These are phyloP conservation scores for Trichomonas gallinae DNA, from an alignment of 208 protist genomes.

Conservation along the genomic window DNA sequence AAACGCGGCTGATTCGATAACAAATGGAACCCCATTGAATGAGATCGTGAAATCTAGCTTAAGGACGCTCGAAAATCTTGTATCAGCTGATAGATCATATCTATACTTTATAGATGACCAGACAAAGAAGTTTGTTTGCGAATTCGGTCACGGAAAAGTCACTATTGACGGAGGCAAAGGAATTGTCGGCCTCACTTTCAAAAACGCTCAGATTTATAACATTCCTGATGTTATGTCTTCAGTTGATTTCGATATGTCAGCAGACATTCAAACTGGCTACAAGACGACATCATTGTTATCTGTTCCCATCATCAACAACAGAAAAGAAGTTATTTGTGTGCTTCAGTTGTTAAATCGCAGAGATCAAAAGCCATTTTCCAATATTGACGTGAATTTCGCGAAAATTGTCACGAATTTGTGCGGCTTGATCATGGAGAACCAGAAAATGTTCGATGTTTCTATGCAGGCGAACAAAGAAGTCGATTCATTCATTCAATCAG, in stretches of 20 bases:
- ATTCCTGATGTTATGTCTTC: background rate
- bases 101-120: background rate
- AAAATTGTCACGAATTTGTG: background rate
- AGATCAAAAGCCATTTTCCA: slow-evolving; percentile 17
- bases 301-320: background rate
- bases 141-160: background rate
- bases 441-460: background rate
- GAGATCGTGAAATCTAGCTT: background rate
- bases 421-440: background rate
- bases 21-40: background rate
- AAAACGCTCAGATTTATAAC: background rate
- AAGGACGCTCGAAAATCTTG: background rate
- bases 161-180: background rate
- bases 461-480: background rate
- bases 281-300: background rate
- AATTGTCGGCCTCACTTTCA: background rate
- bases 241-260: background rate
- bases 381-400: background rate
- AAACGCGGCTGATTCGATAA: background rate
- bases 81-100: background rate
- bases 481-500: background rate
- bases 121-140: background rate
- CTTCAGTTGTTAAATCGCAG: background rate
- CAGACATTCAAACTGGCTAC: background rate
- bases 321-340: background rate